A percentile compares a stretch with the other conserved stretches of the same genome.
phyloP scores from a whole-genome alignment of 768 basidiomycete species.

The Boletus rufocinnamomeus region DNA sequence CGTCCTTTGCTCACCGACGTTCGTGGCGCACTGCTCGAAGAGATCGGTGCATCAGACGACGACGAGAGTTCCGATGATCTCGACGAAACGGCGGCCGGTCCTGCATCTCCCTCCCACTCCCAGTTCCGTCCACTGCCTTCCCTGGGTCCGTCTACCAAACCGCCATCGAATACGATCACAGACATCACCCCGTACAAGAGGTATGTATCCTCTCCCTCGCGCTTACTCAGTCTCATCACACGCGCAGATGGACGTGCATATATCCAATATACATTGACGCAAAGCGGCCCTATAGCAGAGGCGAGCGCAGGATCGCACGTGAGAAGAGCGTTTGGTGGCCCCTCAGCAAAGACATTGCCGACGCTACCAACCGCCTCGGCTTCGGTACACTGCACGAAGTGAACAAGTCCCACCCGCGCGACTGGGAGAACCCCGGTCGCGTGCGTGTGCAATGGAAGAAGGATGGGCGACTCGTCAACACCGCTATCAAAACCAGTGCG shows the following conservation, averaged over 20 bases:
- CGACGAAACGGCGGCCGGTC: slow-evolving; percentile 45
- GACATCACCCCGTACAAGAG: slow-evolving; percentile 85
- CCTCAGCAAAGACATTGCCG: slow-evolving; percentile 88
- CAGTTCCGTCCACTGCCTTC: slow-evolving; percentile 26
- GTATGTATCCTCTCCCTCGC: slow-evolving; percentile 43
- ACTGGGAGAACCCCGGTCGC: slow-evolving; percentile 98
- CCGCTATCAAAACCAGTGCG: slow-evolving; percentile 75
- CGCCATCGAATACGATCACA: slow-evolving; percentile 46
- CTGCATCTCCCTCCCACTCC: slow-evolving; percentile 51
- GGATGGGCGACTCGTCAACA: slow-evolving; percentile 66
- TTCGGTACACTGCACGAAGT: slow-evolving; percentile 86
- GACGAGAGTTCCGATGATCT: slow-evolving; percentile 40
- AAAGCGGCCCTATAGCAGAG: slow-evolving; percentile 82
- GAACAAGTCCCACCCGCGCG: slow-evolving; percentile 86
- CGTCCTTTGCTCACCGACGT: slow-evolving; percentile 63
- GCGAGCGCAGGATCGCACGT: slow-evolving; percentile 79
- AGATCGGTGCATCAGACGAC: slow-evolving; percentile 60
- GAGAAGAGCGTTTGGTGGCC: slow-evolving; percentile 92
- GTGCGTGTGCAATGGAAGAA: slow-evolving; percentile 93
- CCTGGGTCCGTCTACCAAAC: slow-evolving; percentile 24
- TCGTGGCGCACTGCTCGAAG: slow-evolving; percentile 77
- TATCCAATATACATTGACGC: slow-evolving; percentile 98
- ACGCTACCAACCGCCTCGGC: slow-evolving; percentile 75
- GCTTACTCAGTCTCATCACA: slow-evolving; percentile 7
- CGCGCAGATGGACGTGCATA: slow-evolving; percentile 84